Evolutionary conservation across 129 eudicot species (phyloP), one percentile per base, ranked within the genome.

Genomic region (Artemisia annua): DNA sequence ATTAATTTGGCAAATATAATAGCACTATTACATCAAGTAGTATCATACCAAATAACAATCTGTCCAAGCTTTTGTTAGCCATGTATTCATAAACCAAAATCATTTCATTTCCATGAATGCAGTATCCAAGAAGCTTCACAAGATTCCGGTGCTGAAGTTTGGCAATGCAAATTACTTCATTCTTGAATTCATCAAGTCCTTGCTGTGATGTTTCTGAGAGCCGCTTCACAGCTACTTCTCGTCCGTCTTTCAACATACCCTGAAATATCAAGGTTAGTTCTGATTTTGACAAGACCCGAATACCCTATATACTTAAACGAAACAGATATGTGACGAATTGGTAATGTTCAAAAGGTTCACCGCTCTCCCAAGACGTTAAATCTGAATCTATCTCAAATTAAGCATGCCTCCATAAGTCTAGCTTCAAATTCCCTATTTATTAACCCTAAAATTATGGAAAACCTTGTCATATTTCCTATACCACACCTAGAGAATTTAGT

Each of bases 71-170:
- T 39, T 75, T 75, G 49, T 75, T 66, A 48, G 62, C 16, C 70
- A 73, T 62, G 62, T 73, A 73, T 43, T 76, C 80, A 67, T 76
- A 76, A 43, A 67, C 17, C 74, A 76, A 30, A 32, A 74, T 74
- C 24, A 70, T 19, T 59, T 81, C 75, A 7, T 59, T 50, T 67
- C 22, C 51, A 50, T 81, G 78, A 14, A 72, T 53, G 69, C 85
- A 76, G 11, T 73, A 71, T 56, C 82, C 82, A 71, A 64, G 73
- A 72, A 78, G 82, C 73, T 71, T 78, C 82, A 78, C 82, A 65
- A 78, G 82, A 67, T 78, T 78, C 10, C 82, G 82, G 11, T 78
- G 82, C 63, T 71, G 82, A 71, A 78, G 78, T 30, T 63, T 71
- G 0, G 77, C 82, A 53, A 71, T 71, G 24, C 54, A 78, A 63